Evolutionary conservation across 1,284 basidiomycete genomes (phyloP).

Genomic region (Peniophora sp.): DNA sequence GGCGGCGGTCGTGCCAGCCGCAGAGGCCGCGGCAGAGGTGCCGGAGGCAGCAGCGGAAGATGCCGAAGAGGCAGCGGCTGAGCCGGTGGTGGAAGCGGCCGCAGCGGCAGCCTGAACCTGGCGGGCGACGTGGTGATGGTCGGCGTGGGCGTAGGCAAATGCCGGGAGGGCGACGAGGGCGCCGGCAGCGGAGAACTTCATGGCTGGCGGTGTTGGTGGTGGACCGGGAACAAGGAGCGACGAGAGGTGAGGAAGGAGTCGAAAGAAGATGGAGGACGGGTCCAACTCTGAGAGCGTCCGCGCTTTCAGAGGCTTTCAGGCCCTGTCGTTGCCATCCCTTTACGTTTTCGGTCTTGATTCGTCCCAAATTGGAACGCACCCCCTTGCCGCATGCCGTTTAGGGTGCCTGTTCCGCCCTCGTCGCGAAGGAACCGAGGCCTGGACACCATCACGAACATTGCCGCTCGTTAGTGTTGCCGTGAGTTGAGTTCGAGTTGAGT

Average conservation of each 20-base stretch:
- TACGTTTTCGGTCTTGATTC: neutral
- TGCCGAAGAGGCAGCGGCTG: slow-evolving; percentile 19
- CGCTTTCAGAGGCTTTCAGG: neutral
- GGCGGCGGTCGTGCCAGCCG: slow-evolving; percentile 3
- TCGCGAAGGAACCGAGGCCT: no score
- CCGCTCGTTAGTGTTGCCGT: no score
- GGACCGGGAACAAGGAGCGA: slow-evolving; percentile 9
- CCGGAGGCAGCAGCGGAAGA: neutral
- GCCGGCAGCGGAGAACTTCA: slow-evolving; percentile 27
- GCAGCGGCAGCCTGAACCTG: slow-evolving; percentile 21
- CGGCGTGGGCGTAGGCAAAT: slow-evolving; percentile 19
- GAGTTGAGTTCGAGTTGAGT: no score
- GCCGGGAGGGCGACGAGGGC: slow-evolving; percentile 23
- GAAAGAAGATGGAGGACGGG: neutral
- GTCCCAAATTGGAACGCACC: neutral
- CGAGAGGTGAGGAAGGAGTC: slow-evolving; percentile 9
- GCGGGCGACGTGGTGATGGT: slow-evolving; percentile 18
- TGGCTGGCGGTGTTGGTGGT: slow-evolving; percentile 17
- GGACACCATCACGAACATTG: no score
- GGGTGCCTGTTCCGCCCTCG: no score
- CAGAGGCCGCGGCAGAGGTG: slow-evolving; percentile 5
- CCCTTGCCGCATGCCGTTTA: no score
- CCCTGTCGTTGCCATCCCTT: neutral
- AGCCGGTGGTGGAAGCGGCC: slow-evolving; percentile 18
- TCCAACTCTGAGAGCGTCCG: neutral